A percentile compares a stretch with the other conserved stretches of the same genome.
phyloP scores from a whole-genome alignment of 441 rosid species.

The Pelargonium cotyledonis region DNA sequence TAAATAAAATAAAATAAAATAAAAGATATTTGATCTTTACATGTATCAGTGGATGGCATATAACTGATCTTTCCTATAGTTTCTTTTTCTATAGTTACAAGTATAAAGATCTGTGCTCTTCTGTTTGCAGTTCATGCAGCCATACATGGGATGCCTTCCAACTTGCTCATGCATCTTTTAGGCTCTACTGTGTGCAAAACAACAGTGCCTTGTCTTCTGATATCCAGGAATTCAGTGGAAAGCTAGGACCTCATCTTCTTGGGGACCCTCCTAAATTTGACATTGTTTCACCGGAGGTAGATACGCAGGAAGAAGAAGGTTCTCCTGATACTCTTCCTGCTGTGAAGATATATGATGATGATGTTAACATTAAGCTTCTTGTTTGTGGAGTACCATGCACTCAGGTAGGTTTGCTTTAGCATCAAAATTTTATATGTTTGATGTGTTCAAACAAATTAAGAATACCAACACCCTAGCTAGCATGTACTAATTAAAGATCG shows the following conservation, averaged over 20 bases:
- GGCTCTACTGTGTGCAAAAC: constrained; percentile 57
- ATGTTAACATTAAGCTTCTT: constrained; percentile 79
- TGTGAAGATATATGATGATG: constrained; percentile 85
- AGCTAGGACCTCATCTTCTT: constrained; percentile 59
- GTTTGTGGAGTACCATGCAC: constrained; percentile 67
- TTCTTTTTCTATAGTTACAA: background rate
- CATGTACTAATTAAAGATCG: constrained; percentile 19
- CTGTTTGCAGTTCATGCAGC: constrained; percentile 77
- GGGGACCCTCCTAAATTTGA: constrained; percentile 88
- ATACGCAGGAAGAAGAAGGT: constrained; percentile 65
- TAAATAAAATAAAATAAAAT: too few species aligned
- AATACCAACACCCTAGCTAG: constrained; percentile 6
- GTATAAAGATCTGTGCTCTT: background rate
- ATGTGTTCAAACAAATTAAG: constrained; percentile 18
- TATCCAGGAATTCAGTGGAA: constrained; percentile 37
- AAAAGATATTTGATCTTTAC: background rate
- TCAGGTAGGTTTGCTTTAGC: constrained; percentile 42
- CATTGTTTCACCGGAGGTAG: constrained; percentile 51
- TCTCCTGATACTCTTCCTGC: constrained; percentile 69
- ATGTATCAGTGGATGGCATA: background rate
- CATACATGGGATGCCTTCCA: constrained; percentile 89
- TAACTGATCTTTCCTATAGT: background rate
- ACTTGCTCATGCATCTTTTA: constrained; percentile 80
- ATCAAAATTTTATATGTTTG: constrained; percentile 13
- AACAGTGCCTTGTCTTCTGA: constrained; percentile 30